A percentile compares a stretch with the other conserved stretches of the same genome.
phyloP scores from a whole-genome alignment of 495 filamentous ascomycete species.

The Xylaria acuta region DNA sequence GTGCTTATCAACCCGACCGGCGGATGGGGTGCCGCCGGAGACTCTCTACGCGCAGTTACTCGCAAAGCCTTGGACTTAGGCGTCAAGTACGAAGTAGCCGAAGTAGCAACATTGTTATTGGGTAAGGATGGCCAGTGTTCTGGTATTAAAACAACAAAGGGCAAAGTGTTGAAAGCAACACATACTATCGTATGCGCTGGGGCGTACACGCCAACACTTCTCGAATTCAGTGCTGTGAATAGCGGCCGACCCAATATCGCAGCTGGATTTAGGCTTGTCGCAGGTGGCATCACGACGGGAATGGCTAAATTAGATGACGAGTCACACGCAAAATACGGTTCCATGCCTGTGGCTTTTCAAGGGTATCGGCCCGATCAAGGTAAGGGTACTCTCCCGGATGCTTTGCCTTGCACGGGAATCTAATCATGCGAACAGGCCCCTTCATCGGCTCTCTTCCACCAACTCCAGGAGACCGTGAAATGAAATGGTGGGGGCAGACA shows the following conservation, averaged over 20 bases:
- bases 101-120: conserved; percentile 54
- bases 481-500: conserved; percentile 62
- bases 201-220: conserved; percentile 63
- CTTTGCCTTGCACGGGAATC: not conserved
- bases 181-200: conserved; percentile 62
- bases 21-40: conserved; percentile 67
- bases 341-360: conserved; percentile 47
- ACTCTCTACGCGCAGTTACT: conserved; percentile 55
- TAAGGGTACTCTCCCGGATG: conserved; percentile 8
- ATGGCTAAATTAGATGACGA: conserved; percentile 45
- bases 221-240: conserved; percentile 56
- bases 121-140: conserved; percentile 48
- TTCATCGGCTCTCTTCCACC: conserved; percentile 46
- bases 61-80: conserved; percentile 55
- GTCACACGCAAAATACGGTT: conserved; percentile 36
- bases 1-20: conserved; percentile 58
- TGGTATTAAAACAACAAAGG: conserved; percentile 53
- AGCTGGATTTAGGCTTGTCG: conserved; percentile 59
- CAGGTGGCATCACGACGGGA: conserved; percentile 60
- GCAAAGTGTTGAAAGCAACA: conserved; percentile 50
- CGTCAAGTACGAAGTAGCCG: conserved; percentile 58
- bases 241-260: conserved; percentile 53
- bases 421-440: conserved; percentile 30
- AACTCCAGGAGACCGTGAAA: conserved; percentile 45
- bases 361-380: conserved; percentile 36